Evolutionary conservation across 768 basidiomycete genomes (phyloP).

Genomic region (Goffeauzyma gilvescens): DNA sequence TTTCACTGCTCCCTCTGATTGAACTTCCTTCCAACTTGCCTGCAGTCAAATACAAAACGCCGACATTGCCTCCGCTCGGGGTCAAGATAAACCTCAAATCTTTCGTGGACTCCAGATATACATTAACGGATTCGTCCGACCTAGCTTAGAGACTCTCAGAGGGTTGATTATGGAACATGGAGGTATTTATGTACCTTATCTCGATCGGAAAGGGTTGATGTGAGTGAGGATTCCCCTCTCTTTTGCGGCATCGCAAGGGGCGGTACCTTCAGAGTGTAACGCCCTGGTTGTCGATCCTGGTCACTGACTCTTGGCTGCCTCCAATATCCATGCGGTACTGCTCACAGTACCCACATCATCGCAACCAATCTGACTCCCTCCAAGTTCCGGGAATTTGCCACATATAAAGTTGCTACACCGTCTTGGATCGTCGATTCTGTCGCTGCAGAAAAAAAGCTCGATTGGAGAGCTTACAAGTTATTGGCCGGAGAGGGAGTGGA

Average conservation of each 20-base stretch:
- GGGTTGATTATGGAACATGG: conserved; percentile 64
- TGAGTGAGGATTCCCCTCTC: background rate
- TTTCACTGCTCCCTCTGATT: background rate
- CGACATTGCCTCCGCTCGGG: conserved; percentile 25
- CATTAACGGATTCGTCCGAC: conserved; percentile 74
- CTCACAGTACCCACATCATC: conserved; percentile 66
- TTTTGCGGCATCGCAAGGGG: too few relatives aligned
- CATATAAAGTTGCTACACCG: conserved; percentile 75
- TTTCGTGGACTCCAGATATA: conserved; percentile 64
- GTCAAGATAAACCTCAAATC: conserved; percentile 36
- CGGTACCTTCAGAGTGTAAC: too few relatives aligned
- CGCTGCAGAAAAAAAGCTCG: conserved; percentile 46
- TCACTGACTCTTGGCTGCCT: too few relatives aligned
- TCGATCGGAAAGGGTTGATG: conserved; percentile 28
- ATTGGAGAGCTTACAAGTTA: conserved; percentile 55
- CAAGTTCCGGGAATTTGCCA: conserved; percentile 69
- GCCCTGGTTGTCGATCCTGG: too few relatives aligned
- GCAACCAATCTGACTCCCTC: conserved; percentile 76
- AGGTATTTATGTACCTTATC: conserved; percentile 63
- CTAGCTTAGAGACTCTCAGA: conserved; percentile 67
- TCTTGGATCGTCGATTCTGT: conserved; percentile 75
- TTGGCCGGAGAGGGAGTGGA: conserved; percentile 20
- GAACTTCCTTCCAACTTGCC: background rate
- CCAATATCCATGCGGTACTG: too few relatives aligned
- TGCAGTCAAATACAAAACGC: conserved; percentile 29